Conservation (phyloP, 257 asterid genomes). For the Ilex asprella region DNA sequence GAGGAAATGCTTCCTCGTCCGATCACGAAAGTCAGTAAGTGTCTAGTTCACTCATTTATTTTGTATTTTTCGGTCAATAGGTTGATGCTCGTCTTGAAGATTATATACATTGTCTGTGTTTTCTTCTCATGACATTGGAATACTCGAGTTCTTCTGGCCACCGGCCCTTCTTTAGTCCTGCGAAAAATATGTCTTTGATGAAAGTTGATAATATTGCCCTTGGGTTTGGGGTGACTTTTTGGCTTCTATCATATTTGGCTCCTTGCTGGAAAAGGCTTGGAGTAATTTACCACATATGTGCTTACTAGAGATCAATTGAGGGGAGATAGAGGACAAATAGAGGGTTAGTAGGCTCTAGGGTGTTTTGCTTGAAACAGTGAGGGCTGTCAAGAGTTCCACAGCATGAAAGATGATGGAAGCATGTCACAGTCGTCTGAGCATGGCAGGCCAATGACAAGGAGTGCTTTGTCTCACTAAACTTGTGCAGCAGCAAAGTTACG, state of each 20-base stretch:
- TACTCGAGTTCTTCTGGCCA: not conserved
- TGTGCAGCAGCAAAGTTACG: too few species aligned
- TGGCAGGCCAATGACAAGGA: too few species aligned
- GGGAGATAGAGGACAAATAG: not conserved
- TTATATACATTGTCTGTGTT: not conserved
- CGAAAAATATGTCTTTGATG: not conserved
- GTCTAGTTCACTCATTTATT: not conserved
- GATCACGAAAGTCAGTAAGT: constrained; percentile 95
- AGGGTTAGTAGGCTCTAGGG: not conserved
- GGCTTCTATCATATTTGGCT: not conserved
- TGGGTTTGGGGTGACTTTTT: not conserved
- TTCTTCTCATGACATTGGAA: not conserved
- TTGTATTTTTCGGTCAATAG: too few species aligned
- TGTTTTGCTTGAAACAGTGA: not conserved
- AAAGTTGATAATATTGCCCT: not conserved
- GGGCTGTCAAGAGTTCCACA: too few species aligned
- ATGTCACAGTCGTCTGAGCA: too few species aligned
- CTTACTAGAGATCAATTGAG: not conserved
- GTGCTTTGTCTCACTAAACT: too few species aligned
- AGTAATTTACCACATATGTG: not conserved
- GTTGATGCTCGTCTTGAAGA: too few species aligned
- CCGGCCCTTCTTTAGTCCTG: not conserved
- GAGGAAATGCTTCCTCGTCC: constrained; percentile 67
- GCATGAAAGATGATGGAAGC: too few species aligned
- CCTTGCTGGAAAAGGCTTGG: not conserved